A percentile compares a stretch with the other conserved stretches of the same genome.
phyloP scores from a whole-genome alignment of 768 basidiomycete genomes.

The Boletus barrowsii region DNA sequence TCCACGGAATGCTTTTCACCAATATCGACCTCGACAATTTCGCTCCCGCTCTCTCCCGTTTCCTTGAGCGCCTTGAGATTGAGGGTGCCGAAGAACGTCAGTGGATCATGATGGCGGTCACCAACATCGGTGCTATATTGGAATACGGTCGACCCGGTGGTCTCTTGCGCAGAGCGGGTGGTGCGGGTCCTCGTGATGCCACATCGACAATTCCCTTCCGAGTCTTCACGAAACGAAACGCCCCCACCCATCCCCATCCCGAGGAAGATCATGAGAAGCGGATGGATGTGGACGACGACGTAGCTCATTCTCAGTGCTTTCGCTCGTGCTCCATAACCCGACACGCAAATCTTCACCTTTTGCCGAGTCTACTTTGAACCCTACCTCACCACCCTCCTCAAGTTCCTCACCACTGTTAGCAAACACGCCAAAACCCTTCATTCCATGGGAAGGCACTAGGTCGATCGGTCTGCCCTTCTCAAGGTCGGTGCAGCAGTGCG shows the following conservation, averaged over 20 bases:
- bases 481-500: too few relatives aligned
- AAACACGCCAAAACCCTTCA: constrained; percentile 61
- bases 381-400: constrained; percentile 81
- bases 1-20: constrained; percentile 98
- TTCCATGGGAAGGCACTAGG: constrained; percentile 92
- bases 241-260: constrained; percentile 23
- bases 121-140: constrained; percentile 77
- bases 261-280: constrained; percentile 42
- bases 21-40: constrained; percentile 94
- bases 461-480: too few relatives aligned
- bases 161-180: constrained; percentile 62
- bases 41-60: constrained; percentile 70
- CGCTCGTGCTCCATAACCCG: constrained; percentile 63
- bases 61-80: constrained; percentile 82
- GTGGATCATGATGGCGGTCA: constrained; percentile 95
- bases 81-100: constrained; percentile 80
- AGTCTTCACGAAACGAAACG: constrained; percentile 49
- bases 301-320: constrained; percentile 69
- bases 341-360: constrained; percentile 58
- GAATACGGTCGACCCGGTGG: constrained; percentile 84
- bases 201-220: constrained; percentile 39
- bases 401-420: constrained; percentile 78
- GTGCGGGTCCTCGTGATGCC: constrained; percentile 38
- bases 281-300: constrained; percentile 66
- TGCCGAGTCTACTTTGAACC: constrained; percentile 67